phyloP scores from a whole-genome alignment of 2,329 filamentous ascomycete genomes.

The Verticillium dahliae region DNA sequence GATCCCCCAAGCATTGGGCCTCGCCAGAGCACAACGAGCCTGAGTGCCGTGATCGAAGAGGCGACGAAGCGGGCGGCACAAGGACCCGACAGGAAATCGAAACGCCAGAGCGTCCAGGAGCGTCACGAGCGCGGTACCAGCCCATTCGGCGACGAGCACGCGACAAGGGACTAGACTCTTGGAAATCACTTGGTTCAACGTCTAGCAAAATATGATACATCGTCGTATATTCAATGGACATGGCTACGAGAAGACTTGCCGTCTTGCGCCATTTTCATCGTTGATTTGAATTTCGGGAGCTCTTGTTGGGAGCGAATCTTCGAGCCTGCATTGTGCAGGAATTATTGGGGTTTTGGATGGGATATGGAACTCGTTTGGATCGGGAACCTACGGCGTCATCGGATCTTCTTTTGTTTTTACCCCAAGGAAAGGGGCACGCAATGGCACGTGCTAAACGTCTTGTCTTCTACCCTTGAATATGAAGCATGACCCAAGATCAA shows the following conservation, averaged over 20 bases:
- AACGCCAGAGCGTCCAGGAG: slow-evolving; percentile 16
- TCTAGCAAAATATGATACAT: slow-evolving; percentile 7
- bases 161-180: slow-evolving; percentile 37
- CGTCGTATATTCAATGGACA: slow-evolving; percentile 11
- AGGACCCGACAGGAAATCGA: slow-evolving; percentile 19
- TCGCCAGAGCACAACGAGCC: slow-evolving; percentile 33
- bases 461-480: neutral
- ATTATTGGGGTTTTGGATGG: neutral
- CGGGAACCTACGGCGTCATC: neutral
- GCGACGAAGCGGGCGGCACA: slow-evolving; percentile 32
- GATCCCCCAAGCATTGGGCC: slow-evolving; percentile 36
- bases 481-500: neutral
- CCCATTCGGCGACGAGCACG: slow-evolving; percentile 54
- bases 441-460: neutral
- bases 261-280: slow-evolving; percentile 10
- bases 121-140: slow-evolving; percentile 30
- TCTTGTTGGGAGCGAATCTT: neutral
- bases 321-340: neutral
- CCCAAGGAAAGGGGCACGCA: neutral
- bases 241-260: neutral
- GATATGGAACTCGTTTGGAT: neutral
- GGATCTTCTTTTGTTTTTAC: neutral
- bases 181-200: neutral
- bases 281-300: neutral
- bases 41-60: slow-evolving; percentile 52